These are phyloP conservation scores for Tephrocybe rancida DNA, from an alignment of 768 basidiomycete species.

Conservation along the genomic window DNA sequence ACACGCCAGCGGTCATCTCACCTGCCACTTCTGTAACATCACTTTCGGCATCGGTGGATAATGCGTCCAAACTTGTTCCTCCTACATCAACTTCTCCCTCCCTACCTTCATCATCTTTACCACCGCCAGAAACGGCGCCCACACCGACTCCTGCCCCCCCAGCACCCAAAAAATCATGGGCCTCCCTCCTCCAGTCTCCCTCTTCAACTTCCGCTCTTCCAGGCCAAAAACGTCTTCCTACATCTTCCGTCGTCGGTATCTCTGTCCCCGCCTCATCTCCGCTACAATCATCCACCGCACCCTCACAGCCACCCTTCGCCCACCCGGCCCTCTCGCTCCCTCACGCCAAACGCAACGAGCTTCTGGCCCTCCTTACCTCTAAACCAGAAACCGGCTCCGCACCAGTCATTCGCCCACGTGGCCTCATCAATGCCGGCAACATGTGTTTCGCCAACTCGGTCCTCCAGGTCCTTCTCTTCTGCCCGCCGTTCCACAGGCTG, in stretches of 20 bases:
- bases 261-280: slow-evolving; percentile 60
- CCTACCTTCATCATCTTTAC: slow-evolving; percentile 5
- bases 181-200: slow-evolving; percentile 62
- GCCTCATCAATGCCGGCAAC: slow-evolving; percentile 92
- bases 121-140: not conserved
- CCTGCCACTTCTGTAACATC: slow-evolving; percentile 60
- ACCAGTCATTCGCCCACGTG: slow-evolving; percentile 60
- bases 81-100: slow-evolving; percentile 2
- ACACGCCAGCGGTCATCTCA: slow-evolving; percentile 55
- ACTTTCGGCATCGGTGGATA: slow-evolving; percentile 39
- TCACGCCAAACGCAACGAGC: slow-evolving; percentile 45
- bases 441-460: slow-evolving; percentile 98
- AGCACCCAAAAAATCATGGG: slow-evolving; percentile 72
- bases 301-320: slow-evolving; percentile 28
- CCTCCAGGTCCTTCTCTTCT: slow-evolving; percentile 88
- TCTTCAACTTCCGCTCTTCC: slow-evolving; percentile 38
- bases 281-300: slow-evolving; percentile 20
- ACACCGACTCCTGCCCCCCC: slow-evolving; percentile 23
- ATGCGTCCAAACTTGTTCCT: slow-evolving; percentile 8
- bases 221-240: slow-evolving; percentile 53
- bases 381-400: slow-evolving; percentile 18
- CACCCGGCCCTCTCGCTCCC: slow-evolving; percentile 30
- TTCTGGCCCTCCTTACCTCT: slow-evolving; percentile 55
- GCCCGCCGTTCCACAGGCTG: slow-evolving; percentile 80
- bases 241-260: slow-evolving; percentile 72